Evolutionary conservation across 257 asterid genomes (phyloP).

Genomic region (Ocimum tenuiflorum): DNA sequence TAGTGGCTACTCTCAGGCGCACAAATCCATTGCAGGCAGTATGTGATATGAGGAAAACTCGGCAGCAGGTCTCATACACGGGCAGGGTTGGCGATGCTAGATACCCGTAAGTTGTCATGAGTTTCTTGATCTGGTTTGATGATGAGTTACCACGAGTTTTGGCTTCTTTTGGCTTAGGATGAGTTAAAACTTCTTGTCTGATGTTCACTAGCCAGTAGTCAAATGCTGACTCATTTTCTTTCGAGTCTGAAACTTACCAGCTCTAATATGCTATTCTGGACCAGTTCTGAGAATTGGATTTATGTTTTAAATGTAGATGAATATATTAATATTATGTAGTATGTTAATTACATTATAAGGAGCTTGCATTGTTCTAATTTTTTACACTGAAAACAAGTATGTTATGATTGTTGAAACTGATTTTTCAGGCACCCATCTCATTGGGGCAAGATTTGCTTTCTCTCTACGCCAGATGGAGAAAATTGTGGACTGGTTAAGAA

Average conservation of each 20-base stretch:
- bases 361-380: neutral
- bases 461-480: constrained; percentile 96
- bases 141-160: neutral
- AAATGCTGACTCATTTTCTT: neutral
- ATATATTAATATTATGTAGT: neutral
- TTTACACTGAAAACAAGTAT: constrained; percentile 9
- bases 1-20: constrained; percentile 85
- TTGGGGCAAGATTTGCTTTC: constrained; percentile 93
- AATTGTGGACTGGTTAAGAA: constrained; percentile 94
- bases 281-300: neutral
- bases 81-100: constrained; percentile 96
- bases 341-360: neutral
- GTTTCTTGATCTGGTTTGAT: constrained; percentile 6
- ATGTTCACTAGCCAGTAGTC: neutral
- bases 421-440: constrained; percentile 84
- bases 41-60: constrained; percentile 85
- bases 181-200: neutral
- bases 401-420: constrained; percentile 20
- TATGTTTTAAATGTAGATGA: neutral
- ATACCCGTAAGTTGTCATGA: constrained; percentile 66
- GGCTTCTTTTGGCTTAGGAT: neutral
- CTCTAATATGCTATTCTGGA: constrained; percentile 1
- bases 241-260: neutral
- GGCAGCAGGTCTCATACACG: constrained; percentile 85
- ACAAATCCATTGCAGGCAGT: constrained; percentile 84